Conservation (phyloP, 1,284 basidiomycete species). For the Rhizoctonia solani region DNA sequence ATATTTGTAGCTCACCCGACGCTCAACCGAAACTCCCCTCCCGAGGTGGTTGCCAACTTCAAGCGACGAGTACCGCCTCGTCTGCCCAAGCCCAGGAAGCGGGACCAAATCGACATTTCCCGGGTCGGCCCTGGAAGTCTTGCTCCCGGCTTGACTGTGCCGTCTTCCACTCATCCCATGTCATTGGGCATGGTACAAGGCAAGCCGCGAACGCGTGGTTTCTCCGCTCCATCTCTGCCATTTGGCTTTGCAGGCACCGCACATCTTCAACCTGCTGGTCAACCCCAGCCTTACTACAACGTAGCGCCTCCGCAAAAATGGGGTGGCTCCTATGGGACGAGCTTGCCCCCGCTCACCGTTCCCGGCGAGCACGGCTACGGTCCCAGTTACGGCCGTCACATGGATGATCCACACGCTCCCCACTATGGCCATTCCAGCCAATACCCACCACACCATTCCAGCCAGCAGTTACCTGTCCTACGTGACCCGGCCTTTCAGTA, state of each 20-base stretch:
- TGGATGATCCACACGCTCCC: conserved; percentile 29
- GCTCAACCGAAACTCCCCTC: conserved; percentile 81
- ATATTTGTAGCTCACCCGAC: conserved; percentile 73
- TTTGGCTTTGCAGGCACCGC: conserved; percentile 76
- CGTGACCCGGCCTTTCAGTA: conserved; percentile 32
- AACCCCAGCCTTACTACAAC: conserved; percentile 31
- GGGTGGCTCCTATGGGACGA: conserved; percentile 58
- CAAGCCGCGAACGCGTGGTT: conserved; percentile 22
- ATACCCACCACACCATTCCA: conserved; percentile 6
- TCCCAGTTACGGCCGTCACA: conserved; percentile 21
- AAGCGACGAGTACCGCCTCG: conserved; percentile 92
- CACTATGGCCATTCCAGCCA: conserved; percentile 27
- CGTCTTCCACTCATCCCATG: conserved; percentile 42
- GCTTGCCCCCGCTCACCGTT: conserved; percentile 78
- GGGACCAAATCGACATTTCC: conserved; percentile 47
- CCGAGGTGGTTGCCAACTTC: conserved; percentile 86
- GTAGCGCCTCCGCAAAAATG: conserved; percentile 21
- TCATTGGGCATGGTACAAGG: conserved; percentile 15
- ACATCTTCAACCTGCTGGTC: conserved; percentile 22
- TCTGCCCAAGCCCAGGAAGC: conserved; percentile 77
- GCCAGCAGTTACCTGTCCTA: conserved; percentile 26
- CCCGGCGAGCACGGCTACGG: conserved; percentile 47
- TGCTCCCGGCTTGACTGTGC: conserved; percentile 51
- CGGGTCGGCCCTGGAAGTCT: conserved; percentile 68
- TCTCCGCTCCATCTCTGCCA: conserved; percentile 28